Conservation (phyloP, 768 basidiomycete genomes). For the Amanita inopinata region DNA sequence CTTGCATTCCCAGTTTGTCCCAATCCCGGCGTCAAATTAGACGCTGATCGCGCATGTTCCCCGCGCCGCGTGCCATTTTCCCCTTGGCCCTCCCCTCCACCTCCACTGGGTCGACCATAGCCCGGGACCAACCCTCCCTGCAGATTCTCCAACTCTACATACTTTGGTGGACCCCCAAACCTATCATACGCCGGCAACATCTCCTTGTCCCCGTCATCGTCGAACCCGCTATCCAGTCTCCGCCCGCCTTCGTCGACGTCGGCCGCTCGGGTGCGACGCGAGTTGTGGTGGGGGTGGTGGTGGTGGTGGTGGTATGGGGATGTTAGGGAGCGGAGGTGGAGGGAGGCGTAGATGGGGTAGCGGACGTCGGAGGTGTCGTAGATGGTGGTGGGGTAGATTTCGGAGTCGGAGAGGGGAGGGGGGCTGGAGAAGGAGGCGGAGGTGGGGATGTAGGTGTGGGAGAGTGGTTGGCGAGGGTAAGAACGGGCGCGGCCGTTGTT, state of each 20-base stretch:
- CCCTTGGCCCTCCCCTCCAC: not conserved
- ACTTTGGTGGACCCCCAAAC: slow-evolving; percentile 37
- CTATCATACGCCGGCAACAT: slow-evolving; percentile 37
- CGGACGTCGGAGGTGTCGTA: slow-evolving; percentile 8
- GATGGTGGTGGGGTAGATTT: not conserved
- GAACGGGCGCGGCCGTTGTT: not conserved
- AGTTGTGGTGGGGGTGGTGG: not conserved
- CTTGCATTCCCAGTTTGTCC: no score
- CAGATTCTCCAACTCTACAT: slow-evolving; percentile 18
- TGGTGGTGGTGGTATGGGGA: slow-evolving; percentile 4
- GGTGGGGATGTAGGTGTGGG: not conserved
- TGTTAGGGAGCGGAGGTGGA: slow-evolving; percentile 1
- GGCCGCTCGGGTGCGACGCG: slow-evolving; percentile 17
- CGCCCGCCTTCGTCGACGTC: slow-evolving; percentile 34
- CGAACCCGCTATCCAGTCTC: slow-evolving; percentile 14
- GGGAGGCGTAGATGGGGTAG: slow-evolving; percentile 6
- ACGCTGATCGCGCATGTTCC: no score
- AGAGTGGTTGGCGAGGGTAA: not conserved
- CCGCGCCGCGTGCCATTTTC: no score
- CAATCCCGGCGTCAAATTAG: no score
- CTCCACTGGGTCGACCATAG: no score
- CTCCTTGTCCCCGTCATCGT: slow-evolving; percentile 31
- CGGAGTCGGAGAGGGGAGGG: not conserved
- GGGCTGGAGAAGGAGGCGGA: not conserved
- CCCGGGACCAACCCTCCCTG: not conserved